A percentile compares a stretch with the other conserved stretches of the same genome.
phyloP scores from a whole-genome alignment of 2,329 filamentous ascomycete species.

The Rhynchosporium agropyri region DNA sequence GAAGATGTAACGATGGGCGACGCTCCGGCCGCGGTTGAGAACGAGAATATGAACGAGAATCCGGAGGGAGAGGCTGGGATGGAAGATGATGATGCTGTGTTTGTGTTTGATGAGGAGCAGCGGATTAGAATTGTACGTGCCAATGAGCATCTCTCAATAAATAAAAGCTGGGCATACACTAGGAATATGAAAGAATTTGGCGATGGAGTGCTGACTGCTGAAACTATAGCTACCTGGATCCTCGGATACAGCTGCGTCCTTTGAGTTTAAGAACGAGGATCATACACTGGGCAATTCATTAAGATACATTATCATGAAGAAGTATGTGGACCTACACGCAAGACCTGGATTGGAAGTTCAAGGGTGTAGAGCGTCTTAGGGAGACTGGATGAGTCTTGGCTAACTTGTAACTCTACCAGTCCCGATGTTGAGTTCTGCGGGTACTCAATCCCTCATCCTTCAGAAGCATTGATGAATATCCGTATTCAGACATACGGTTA shows the following conservation, averaged over 20 bases:
- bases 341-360: background rate
- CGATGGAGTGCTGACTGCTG: background rate
- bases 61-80: conserved; percentile 17
- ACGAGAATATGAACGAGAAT: conserved; percentile 1
- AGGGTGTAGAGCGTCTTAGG: too few species aligned
- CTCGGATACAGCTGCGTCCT: conserved; percentile 86
- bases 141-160: background rate
- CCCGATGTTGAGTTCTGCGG: conserved; percentile 97
- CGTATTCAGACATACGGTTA: conserved; percentile 95
- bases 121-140: conserved; percentile 38
- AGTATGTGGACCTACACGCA: conserved; percentile 59
- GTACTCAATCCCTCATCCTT: conserved; percentile 96
- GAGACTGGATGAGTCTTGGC: conserved; percentile 2
- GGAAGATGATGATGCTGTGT: background rate
- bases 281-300: conserved; percentile 95
- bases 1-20: conserved; percentile 39
- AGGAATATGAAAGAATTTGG: background rate
- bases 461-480: conserved; percentile 94
- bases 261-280: conserved; percentile 91
- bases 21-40: conserved; percentile 22
- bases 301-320: conserved; percentile 97
- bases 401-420: conserved; percentile 50
- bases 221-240: conserved; percentile 74
- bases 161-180: background rate
- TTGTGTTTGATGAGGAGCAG: conserved; percentile 30